Evolutionary conservation across 805 yeast genomes (phyloP).

Genomic region (Schizosaccharomyces osmophilus): DNA sequence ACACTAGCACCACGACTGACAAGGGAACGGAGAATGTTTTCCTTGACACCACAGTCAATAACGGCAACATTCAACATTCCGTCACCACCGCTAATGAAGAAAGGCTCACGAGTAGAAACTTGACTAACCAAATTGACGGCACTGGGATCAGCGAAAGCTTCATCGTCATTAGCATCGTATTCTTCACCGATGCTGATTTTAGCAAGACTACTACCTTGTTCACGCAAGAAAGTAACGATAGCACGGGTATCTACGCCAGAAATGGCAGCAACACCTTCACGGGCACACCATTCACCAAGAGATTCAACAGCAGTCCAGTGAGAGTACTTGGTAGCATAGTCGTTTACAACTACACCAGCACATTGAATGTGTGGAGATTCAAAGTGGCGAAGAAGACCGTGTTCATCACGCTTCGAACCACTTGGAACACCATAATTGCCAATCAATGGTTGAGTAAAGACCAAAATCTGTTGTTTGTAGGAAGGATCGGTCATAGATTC

Average conservation of each 20-base stretch:
- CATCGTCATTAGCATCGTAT: conserved; percentile 76
- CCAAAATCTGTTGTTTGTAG: conserved; percentile 88
- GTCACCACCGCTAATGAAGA: conserved; percentile 34
- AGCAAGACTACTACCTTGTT: conserved; percentile 85
- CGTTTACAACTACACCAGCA: conserved; percentile 87
- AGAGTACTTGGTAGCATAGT: conserved; percentile 84
- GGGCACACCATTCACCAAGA: conserved; percentile 81
- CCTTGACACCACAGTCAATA: conserved; percentile 95
- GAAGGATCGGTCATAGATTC: conserved; percentile 96
- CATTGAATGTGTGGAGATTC: conserved; percentile 84
- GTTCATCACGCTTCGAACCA: conserved; percentile 54
- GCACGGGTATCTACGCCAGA: conserved; percentile 96
- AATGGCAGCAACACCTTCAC: conserved; percentile 88
- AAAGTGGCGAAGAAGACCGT: conserved; percentile 62
- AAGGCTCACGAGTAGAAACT: conserved; percentile 88
- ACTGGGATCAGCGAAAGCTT: conserved; percentile 77
- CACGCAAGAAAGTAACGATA: conserved; percentile 76
- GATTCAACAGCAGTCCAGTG: conserved; percentile 99
- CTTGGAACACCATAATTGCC: conserved; percentile 98
- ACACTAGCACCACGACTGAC: conserved; percentile 88
- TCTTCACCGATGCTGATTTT: conserved; percentile 75
- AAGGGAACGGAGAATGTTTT: conserved; percentile 79
- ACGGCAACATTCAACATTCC: conserved; percentile 61
- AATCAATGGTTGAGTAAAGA: conserved; percentile 84
- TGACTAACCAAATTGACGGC: conserved; percentile 70